Conservation (phyloP, 495 filamentous ascomycete species). For the Pyronema omphalodes region DNA sequence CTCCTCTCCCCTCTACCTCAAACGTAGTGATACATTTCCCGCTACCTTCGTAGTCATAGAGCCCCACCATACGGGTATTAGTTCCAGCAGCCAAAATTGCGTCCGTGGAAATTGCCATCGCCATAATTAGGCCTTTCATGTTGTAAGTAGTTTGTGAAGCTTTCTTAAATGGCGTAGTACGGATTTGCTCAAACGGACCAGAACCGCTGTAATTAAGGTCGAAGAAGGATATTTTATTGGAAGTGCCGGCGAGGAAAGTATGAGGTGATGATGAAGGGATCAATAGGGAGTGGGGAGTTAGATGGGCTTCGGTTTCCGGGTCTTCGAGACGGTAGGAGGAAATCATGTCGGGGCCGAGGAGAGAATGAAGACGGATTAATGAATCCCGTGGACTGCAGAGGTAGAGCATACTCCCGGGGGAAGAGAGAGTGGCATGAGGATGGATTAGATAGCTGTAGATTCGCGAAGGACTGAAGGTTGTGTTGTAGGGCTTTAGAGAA, state of each 20-base stretch:
- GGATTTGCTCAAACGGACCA: constrained; percentile 41
- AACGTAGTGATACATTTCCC: constrained; percentile 53
- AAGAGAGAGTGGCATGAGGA: constrained; percentile 60
- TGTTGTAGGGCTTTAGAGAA: constrained; percentile 43
- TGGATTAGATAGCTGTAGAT: constrained; percentile 52
- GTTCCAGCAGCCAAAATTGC: constrained; percentile 64
- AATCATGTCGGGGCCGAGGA: constrained; percentile 30
- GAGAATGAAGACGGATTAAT: constrained; percentile 27
- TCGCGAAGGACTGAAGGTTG: constrained; percentile 43
- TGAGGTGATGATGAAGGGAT: constrained; percentile 42
- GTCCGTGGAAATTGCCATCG: constrained; percentile 29
- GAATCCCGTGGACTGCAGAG: constrained; percentile 17
- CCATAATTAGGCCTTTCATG: constrained; percentile 68
- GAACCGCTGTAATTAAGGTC: constrained; percentile 50
- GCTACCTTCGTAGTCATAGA: constrained; percentile 52
- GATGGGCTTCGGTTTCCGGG: constrained; percentile 59
- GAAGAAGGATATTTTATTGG: constrained; percentile 56
- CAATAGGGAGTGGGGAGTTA: constrained; percentile 53
- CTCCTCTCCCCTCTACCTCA: constrained; percentile 33
- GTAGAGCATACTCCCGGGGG: constrained; percentile 16
- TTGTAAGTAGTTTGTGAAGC: constrained; percentile 51
- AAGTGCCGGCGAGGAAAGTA: constrained; percentile 49
- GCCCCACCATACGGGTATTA: constrained; percentile 51
- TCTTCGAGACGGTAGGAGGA: constrained; percentile 55
- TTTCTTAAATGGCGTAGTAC: constrained; percentile 58